A percentile compares a stretch with the other conserved stretches of the same genome.
These are phyloP conservation scores for Geranium incanum DNA, from an alignment of 441 rosid species.

Conservation along the genomic window DNA sequence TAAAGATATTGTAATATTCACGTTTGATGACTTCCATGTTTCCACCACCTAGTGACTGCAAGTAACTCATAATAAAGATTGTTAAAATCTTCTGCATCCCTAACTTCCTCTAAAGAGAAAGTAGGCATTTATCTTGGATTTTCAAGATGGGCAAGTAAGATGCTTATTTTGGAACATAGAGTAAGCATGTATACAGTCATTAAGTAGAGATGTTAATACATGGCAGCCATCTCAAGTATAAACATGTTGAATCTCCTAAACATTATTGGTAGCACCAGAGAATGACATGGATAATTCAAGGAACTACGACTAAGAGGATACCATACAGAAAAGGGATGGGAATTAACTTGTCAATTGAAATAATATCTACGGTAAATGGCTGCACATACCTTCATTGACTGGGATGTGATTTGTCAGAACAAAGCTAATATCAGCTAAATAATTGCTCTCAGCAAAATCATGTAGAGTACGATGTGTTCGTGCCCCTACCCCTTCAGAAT, in stretches of 20 bases:
- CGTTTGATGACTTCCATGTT: no score
- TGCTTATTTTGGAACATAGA: background rate
- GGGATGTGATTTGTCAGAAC: slow-evolving; percentile 38
- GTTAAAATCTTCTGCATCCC: background rate
- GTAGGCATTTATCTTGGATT: no score
- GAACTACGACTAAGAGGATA: background rate
- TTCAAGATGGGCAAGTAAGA: no score
- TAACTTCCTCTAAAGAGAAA: no score
- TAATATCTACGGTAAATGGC: background rate
- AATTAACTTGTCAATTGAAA: background rate
- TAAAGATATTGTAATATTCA: no score
- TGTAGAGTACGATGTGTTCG: slow-evolving; percentile 56
- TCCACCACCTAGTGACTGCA: no score
- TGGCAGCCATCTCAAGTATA: background rate
- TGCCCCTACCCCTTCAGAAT: slow-evolving; percentile 34
- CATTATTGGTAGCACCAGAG: background rate
- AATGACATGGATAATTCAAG: background rate
- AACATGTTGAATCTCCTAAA: background rate
- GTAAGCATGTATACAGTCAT: background rate
- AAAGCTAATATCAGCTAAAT: slow-evolving; percentile 55
- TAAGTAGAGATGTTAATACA: background rate
- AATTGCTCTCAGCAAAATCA: slow-evolving; percentile 84
- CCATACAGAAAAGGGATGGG: background rate
- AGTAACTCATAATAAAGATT: no score
- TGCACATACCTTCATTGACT: slow-evolving; percentile 16